Evolutionary conservation across 2,329 filamentous ascomycete genomes (phyloP).

Genomic region (Tolypocladium pustulatum): DNA sequence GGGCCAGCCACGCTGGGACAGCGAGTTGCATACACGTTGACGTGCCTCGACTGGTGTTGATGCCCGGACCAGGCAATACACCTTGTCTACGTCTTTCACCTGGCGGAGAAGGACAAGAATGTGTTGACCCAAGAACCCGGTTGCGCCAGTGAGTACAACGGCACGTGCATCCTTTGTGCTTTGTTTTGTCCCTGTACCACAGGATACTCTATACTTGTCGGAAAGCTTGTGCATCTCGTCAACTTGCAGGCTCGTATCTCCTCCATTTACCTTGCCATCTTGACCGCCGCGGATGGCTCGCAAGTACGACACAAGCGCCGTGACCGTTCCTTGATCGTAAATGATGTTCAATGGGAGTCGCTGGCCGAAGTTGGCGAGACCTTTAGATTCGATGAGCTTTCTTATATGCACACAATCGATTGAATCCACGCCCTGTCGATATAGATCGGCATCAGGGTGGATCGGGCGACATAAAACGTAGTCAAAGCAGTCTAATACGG

Average conservation of each 20-base stretch:
- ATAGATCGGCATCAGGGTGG: background rate
- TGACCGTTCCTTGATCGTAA: background rate
- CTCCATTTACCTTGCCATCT: background rate
- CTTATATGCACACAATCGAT: background rate
- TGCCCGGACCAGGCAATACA: background rate
- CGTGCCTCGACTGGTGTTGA: background rate
- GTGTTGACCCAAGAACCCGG: background rate
- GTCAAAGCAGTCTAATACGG: background rate
- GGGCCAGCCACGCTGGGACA: background rate
- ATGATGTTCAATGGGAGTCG: background rate
- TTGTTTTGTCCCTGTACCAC: background rate
- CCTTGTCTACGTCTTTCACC: background rate
- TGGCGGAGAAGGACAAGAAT: background rate
- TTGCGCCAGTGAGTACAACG: background rate
- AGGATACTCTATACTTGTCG: background rate
- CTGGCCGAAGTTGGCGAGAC: background rate
- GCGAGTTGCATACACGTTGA: background rate
- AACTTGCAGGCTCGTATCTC: background rate
- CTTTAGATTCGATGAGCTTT: background rate
- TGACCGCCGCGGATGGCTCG: background rate
- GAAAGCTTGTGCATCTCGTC: background rate
- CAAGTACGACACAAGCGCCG: background rate
- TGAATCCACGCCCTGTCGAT: background rate
- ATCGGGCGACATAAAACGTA: background rate
- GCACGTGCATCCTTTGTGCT: background rate